Evolutionary conservation across 1,284 basidiomycete species (phyloP).

Genomic region (Naganishia albida): DNA sequence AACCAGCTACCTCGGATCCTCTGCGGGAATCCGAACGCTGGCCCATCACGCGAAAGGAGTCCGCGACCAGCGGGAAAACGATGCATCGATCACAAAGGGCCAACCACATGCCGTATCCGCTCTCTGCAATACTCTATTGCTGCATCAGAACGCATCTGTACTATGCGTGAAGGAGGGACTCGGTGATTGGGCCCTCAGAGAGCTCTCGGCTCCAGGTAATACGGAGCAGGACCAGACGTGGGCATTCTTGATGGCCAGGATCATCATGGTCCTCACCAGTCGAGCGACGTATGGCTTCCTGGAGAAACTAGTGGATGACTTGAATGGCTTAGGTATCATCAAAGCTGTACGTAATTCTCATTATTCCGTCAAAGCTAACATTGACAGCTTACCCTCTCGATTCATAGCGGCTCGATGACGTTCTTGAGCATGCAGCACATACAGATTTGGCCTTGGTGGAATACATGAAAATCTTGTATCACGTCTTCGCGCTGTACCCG

Average conservation of each 20-base stretch:
- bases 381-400: background rate
- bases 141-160: conserved; percentile 44
- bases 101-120: conserved; percentile 15
- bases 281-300: conserved; percentile 40
- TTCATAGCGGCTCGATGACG: background rate
- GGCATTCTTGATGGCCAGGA: conserved; percentile 44
- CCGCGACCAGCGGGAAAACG: conserved; percentile 24
- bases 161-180: conserved; percentile 45
- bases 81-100: background rate
- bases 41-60: conserved; percentile 40
- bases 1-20: conserved; percentile 63
- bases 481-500: conserved; percentile 47
- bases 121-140: conserved; percentile 6
- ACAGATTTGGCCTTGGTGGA: conserved; percentile 45
- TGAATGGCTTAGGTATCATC: conserved; percentile 41
- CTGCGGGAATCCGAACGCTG: conserved; percentile 38
- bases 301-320: conserved; percentile 43
- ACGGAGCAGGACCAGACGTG: conserved; percentile 1
- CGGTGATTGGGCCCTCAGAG: conserved; percentile 38
- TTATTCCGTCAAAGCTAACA: background rate
- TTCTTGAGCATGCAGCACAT: conserved; percentile 35
- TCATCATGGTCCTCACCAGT: conserved; percentile 49
- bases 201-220: background rate
- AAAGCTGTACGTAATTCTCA: conserved; percentile 40
- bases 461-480: conserved; percentile 49